Conservation (phyloP, 2,329 filamentous ascomycete species). For the Hypomyces rosellus region DNA sequence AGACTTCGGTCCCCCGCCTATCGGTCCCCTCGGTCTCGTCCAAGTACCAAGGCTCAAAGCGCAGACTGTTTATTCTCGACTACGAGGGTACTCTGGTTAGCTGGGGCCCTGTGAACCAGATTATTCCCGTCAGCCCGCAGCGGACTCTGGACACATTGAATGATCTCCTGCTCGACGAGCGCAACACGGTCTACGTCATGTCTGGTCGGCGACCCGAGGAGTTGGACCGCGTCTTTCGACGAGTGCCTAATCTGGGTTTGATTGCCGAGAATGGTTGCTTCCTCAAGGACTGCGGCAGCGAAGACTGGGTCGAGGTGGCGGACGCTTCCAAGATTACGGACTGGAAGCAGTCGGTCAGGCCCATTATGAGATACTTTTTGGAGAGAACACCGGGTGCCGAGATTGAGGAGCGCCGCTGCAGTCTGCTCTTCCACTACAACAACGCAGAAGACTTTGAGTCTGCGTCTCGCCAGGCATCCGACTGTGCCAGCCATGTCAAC, state of each 20-base stretch:
- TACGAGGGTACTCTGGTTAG: constrained; percentile 90
- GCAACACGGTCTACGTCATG: constrained; percentile 90
- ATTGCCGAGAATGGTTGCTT: constrained; percentile 96
- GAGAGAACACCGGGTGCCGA: constrained; percentile 83
- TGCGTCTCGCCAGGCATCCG: constrained; percentile 73
- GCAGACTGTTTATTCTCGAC: constrained; percentile 81
- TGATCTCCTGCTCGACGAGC: constrained; percentile 71
- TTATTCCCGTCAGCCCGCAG: constrained; percentile 77
- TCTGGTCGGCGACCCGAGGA: constrained; percentile 82
- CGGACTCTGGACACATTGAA: constrained; percentile 77
- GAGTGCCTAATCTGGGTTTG: constrained; percentile 75
- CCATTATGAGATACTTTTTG: constrained; percentile 81
- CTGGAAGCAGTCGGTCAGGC: constrained; percentile 80
- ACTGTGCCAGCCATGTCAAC: constrained; percentile 93
- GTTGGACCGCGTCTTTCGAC: constrained; percentile 77
- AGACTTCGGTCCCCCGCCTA: constrained; percentile 78
- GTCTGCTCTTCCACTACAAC: constrained; percentile 84
- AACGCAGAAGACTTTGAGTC: constrained; percentile 69
- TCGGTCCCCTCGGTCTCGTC: constrained; percentile 59
- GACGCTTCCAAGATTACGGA: constrained; percentile 61
- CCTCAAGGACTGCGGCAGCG: constrained; percentile 62
- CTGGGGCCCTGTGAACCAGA: constrained; percentile 77
- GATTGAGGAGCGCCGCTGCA: constrained; percentile 88
- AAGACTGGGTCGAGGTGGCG: constrained; percentile 71
- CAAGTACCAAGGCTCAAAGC: constrained; percentile 59